phyloP scores from a whole-genome alignment of 495 filamentous ascomycete species.

The Neurospora sp. region DNA sequence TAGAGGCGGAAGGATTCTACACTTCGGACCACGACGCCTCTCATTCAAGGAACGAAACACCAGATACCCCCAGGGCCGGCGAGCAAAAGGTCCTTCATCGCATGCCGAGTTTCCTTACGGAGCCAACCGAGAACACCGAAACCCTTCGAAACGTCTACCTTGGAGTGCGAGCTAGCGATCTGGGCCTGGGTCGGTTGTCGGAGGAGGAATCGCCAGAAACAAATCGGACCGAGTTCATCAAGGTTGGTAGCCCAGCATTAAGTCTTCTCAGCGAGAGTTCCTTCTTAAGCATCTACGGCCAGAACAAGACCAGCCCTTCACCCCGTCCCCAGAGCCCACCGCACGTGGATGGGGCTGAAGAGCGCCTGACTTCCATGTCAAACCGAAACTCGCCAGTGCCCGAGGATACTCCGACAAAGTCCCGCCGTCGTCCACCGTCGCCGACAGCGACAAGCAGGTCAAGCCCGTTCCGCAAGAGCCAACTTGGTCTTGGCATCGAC shows the following conservation, averaged over 20 bases:
- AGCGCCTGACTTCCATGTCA: not conserved
- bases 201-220: slow-evolving; percentile 26
- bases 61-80: slow-evolving; percentile 5
- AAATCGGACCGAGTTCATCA: slow-evolving; percentile 19
- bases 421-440: slow-evolving; percentile 8
- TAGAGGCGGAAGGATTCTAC: slow-evolving; percentile 25
- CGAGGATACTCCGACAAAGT: slow-evolving; percentile 10
- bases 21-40: slow-evolving; percentile 3
- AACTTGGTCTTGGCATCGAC: not conserved
- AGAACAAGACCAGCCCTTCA: slow-evolving; percentile 20
- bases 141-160: slow-evolving; percentile 56
- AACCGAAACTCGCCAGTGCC: slow-evolving; percentile 1
- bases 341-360: slow-evolving; percentile 19
- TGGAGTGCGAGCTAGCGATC: slow-evolving; percentile 33
- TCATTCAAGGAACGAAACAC: slow-evolving; percentile 2
- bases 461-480: slow-evolving; percentile 25
- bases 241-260: slow-evolving; percentile 51
- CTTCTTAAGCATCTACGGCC: slow-evolving; percentile 58
- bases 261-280: slow-evolving; percentile 75
- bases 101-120: slow-evolving; percentile 59
- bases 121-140: slow-evolving; percentile 50
- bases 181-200: slow-evolving; percentile 28
- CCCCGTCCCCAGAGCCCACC: not conserved
- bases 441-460: slow-evolving; percentile 8
- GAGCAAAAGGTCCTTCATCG: slow-evolving; percentile 29